phyloP scores from a whole-genome alignment of 768 basidiomycete species.

The Jaapia argillacea region DNA sequence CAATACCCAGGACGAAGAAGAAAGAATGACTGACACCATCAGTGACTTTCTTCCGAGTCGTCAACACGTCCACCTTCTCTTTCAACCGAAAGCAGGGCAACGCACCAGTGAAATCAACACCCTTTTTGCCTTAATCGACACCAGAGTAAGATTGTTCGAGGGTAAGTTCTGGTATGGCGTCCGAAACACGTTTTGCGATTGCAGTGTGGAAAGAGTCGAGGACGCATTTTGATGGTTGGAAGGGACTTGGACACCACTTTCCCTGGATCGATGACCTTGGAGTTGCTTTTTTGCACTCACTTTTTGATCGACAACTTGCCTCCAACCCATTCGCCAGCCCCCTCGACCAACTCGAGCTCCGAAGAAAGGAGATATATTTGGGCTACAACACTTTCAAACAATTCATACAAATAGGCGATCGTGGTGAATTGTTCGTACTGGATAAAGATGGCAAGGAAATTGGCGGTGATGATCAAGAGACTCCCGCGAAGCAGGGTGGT shows the following conservation, averaged over 20 bases:
- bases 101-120: conserved; percentile 87
- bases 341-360: conserved; percentile 57
- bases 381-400: conserved; percentile 47
- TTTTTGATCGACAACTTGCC: too few relatives aligned
- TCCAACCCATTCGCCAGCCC: conserved; percentile 35
- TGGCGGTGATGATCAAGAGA: too few relatives aligned
- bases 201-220: conserved; percentile 77
- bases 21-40: conserved; percentile 86
- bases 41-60: conserved; percentile 73
- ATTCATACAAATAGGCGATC: too few relatives aligned
- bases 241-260: too few relatives aligned
- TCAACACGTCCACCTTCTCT: conserved; percentile 69
- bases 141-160: conserved; percentile 75
- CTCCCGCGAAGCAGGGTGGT: neutral
- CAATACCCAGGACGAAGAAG: neutral
- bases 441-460: too few relatives aligned
- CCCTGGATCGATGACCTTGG: too few relatives aligned
- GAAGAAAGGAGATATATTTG: conserved; percentile 59
- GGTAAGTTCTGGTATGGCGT: conserved; percentile 52
- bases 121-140: conserved; percentile 88
- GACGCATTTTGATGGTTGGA: conserved; percentile 55
- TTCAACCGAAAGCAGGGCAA: conserved; percentile 81
- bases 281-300: too few relatives aligned
- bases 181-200: conserved; percentile 63
- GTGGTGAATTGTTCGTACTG: too few relatives aligned